These are phyloP conservation scores for Boletus barrowsii DNA, from an alignment of 768 basidiomycete genomes.

Conservation along the genomic window DNA sequence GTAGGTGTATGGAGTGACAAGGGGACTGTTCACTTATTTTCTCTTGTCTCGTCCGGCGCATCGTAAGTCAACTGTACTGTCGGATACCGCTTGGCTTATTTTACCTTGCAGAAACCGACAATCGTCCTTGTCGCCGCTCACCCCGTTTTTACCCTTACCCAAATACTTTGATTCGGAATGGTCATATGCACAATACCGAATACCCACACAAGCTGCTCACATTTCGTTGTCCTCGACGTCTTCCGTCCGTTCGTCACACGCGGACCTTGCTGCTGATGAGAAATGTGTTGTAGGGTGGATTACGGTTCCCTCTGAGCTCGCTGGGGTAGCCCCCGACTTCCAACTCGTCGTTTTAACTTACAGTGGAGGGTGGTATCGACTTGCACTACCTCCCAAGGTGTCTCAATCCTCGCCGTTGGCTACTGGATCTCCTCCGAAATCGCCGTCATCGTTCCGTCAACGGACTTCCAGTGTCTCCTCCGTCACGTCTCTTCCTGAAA, in stretches of 20 bases:
- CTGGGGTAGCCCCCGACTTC: slow-evolving; percentile 45
- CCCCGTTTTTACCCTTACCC: slow-evolving; percentile 78
- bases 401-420: slow-evolving; percentile 17
- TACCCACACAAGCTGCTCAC: slow-evolving; percentile 81
- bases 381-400: slow-evolving; percentile 53
- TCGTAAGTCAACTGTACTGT: slow-evolving; percentile 47
- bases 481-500: slow-evolving; percentile 41
- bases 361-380: slow-evolving; percentile 89
- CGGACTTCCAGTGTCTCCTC: slow-evolving; percentile 59
- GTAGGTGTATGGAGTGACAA: slow-evolving; percentile 95
- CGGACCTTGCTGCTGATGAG: slow-evolving; percentile 75
- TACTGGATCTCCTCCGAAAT: slow-evolving; percentile 44
- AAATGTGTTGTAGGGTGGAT: slow-evolving; percentile 89
- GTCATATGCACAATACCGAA: slow-evolving; percentile 92
- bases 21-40: slow-evolving; percentile 89
- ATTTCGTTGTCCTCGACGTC: slow-evolving; percentile 74
- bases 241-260: slow-evolving; percentile 48
- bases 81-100: slow-evolving; percentile 2
- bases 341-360: slow-evolving; percentile 86
- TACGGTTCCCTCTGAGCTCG: slow-evolving; percentile 40
- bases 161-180: slow-evolving; percentile 95
- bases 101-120: slow-evolving; percentile 67
- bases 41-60: slow-evolving; percentile 60
- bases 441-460: slow-evolving; percentile 37
- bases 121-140: slow-evolving; percentile 75